A percentile compares a stretch with the other conserved stretches of the same genome.
Conservation (phyloP, 495 filamentous ascomycete genomes). For the Massariosphaeria phaeospora region DNA sequence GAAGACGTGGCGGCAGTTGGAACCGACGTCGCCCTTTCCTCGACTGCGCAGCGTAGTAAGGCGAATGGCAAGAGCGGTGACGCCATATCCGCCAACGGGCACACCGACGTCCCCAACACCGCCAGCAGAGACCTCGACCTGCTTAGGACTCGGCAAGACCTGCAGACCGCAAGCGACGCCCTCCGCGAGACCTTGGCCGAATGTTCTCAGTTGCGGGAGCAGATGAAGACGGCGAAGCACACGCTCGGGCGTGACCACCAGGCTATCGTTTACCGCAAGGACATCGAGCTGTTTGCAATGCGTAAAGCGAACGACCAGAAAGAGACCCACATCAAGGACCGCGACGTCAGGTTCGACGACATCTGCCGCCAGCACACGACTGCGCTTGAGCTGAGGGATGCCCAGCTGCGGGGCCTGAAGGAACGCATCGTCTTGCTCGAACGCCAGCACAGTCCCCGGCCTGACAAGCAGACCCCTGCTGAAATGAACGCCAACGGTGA, state of each 20-base stretch:
- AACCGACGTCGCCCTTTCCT: constrained; percentile 1
- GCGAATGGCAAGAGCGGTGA: too few species aligned
- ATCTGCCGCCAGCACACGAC: constrained; percentile 11
- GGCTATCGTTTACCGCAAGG: constrained; percentile 22
- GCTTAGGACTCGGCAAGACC: constrained; percentile 3
- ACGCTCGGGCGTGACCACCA: constrained; percentile 23
- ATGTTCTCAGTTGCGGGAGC: constrained; percentile 12
- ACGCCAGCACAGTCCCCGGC: too few species aligned
- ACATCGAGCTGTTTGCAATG: constrained; percentile 26
- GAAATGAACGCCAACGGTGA: neutral
- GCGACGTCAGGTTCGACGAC: constrained; percentile 11
- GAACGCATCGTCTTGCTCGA: constrained; percentile 15
- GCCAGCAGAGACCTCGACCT: constrained; percentile 7
- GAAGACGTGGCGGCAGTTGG: neutral
- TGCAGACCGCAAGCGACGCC: constrained; percentile 3
- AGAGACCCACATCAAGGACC: constrained; percentile 16
- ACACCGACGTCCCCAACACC: neutral
- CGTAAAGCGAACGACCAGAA: constrained; percentile 24
- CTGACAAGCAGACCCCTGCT: neutral
- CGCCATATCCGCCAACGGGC: neutral
- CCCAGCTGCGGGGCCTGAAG: constrained; percentile 15
- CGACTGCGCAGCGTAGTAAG: too few species aligned
- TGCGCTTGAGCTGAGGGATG: constrained; percentile 13
- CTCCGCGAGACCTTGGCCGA: constrained; percentile 20
- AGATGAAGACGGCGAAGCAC: constrained; percentile 19